Conservation (phyloP, 768 basidiomycete species). For the Phanerochaete carnosa region DNA sequence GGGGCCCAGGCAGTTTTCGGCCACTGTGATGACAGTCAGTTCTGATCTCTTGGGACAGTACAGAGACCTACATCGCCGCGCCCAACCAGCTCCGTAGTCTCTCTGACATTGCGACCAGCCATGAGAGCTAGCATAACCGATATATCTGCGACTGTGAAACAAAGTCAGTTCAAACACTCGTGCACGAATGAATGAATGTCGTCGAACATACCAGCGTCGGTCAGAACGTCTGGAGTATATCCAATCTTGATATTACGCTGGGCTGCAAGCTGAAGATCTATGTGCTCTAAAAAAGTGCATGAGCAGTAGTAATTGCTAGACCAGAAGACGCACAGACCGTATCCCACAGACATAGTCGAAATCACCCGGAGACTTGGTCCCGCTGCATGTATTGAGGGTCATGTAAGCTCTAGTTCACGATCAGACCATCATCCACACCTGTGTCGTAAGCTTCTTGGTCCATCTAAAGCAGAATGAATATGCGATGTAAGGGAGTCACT, state of each 20-base stretch:
- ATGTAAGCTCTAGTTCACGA: neutral
- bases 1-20: conserved; percentile 75
- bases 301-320: neutral
- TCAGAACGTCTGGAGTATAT: conserved; percentile 92
- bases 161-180: neutral
- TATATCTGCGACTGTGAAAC: conserved; percentile 74
- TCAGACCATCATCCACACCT: conserved; percentile 22
- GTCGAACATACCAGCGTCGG: conserved; percentile 67
- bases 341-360: conserved; percentile 92
- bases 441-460: conserved; percentile 69
- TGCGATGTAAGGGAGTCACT: conserved; percentile 3
- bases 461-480: conserved; percentile 42
- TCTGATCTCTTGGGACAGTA: neutral
- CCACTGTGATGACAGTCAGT: conserved; percentile 53
- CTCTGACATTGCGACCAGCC: conserved; percentile 81
- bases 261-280: conserved; percentile 58
- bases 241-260: conserved; percentile 70
- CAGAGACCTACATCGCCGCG: conserved; percentile 55
- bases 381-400: conserved; percentile 38
- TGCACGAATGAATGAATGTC: neutral
- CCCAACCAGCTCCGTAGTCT: conserved; percentile 62
- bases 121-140: conserved; percentile 90
- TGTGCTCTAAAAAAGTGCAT: conserved; percentile 61
- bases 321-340: conserved; percentile 48
- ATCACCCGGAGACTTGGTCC: conserved; percentile 76